These are phyloP conservation scores for Strigomonas culicis DNA, from an alignment of 208 protist species.

Conservation along the genomic window DNA sequence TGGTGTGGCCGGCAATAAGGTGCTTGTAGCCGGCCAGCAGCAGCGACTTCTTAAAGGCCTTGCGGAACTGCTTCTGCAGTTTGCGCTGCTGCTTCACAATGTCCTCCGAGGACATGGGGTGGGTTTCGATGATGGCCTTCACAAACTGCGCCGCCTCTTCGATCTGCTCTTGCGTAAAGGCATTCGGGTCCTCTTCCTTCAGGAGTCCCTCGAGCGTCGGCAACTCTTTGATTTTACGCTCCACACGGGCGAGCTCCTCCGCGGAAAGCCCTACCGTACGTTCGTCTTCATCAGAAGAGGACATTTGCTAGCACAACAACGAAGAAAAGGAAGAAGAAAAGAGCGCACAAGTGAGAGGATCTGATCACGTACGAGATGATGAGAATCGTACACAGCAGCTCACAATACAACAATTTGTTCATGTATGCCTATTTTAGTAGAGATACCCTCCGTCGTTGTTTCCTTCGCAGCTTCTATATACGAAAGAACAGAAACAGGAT, in stretches of 20 bases:
- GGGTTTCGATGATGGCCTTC: constrained; percentile 25
- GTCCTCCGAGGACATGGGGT: constrained; percentile 31
- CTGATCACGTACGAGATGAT: too few relatives aligned
- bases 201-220: constrained; percentile 69
- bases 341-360: too few relatives aligned
- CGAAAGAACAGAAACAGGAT: too few relatives aligned
- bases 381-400: too few relatives aligned
- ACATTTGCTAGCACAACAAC: too few relatives aligned
- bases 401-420: too few relatives aligned
- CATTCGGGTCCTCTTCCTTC: constrained; percentile 66
- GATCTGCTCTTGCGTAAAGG: constrained; percentile 45
- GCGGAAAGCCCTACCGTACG: not conserved
- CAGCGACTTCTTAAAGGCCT: constrained; percentile 68
- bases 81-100: constrained; percentile 35
- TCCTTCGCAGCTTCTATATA: too few relatives aligned
- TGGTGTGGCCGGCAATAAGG: constrained; percentile 17
- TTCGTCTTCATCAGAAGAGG: constrained; percentile 20
- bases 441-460: too few relatives aligned
- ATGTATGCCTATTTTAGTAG: too few relatives aligned
- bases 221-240: constrained; percentile 61
- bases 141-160: constrained; percentile 44
- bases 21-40: constrained; percentile 78
- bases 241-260: constrained; percentile 37
- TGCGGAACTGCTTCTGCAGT: constrained; percentile 68
- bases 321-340: too few relatives aligned